These are phyloP conservation scores for Phytopythium ostracodes DNA, from an alignment of 352 stramenopile species.

Conservation along the genomic window DNA sequence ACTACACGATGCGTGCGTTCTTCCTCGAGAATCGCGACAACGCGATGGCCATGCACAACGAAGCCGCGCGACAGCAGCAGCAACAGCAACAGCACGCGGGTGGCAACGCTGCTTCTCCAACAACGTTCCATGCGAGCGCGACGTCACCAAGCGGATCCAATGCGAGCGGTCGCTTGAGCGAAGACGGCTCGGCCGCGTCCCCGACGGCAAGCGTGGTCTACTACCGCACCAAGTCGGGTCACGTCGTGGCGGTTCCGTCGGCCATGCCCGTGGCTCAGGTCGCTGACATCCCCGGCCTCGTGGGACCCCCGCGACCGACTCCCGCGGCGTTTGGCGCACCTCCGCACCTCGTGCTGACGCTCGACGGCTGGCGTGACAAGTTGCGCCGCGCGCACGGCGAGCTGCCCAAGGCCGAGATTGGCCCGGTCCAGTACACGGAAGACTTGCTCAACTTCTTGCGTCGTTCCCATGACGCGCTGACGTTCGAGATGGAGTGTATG, in stretches of 20 bases:
- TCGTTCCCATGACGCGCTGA: slow-evolving; percentile 85
- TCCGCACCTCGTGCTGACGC: slow-evolving; percentile 51
- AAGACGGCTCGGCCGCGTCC: slow-evolving; percentile 7
- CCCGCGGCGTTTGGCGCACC: slow-evolving; percentile 69
- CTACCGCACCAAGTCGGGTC: slow-evolving; percentile 76
- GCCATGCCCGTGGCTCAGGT: slow-evolving; percentile 53
- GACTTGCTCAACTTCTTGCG: slow-evolving; percentile 95
- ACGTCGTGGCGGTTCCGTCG: slow-evolving; percentile 71
- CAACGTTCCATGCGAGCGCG: background rate
- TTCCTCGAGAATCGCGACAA: slow-evolving; percentile 97
- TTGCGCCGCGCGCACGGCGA: slow-evolving; percentile 34
- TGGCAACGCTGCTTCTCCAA: slow-evolving; percentile 16
- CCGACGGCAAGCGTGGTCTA: slow-evolving; percentile 35
- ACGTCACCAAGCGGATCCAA: slow-evolving; percentile 6
- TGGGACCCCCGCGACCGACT: slow-evolving; percentile 55
- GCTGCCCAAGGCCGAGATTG: slow-evolving; percentile 61
- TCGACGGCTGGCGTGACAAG: slow-evolving; percentile 73
- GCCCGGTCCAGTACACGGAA: slow-evolving; percentile 86
- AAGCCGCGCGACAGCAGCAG: slow-evolving; percentile 22
- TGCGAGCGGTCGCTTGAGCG: slow-evolving; percentile 1
- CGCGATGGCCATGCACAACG: slow-evolving; percentile 45
- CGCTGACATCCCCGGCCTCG: slow-evolving; percentile 68
- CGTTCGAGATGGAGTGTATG: slow-evolving; percentile 96
- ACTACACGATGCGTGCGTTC: slow-evolving; percentile 98
- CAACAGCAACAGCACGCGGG: slow-evolving; percentile 9